Evolutionary conservation across 139 green algal species (phyloP), one percentile per base, ranked within the genome.

Genomic region (Micractinium conductrix): DNA sequence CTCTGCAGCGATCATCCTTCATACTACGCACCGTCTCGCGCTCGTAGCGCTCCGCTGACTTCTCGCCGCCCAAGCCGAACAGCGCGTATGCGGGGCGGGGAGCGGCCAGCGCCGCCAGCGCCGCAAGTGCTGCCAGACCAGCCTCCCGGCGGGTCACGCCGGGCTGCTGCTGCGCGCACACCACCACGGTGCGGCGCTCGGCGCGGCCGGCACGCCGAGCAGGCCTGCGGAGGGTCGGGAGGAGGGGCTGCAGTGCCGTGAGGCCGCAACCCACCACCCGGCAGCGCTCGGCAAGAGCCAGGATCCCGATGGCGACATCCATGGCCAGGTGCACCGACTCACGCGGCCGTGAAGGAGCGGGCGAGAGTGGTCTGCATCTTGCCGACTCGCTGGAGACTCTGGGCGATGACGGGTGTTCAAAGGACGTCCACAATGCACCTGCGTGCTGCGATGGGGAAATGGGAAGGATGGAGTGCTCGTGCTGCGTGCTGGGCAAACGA

Each of bases 61-160:
- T 73, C 58, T 89, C 79, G 83, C 84, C 71, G 37, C 90, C 92
- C 30, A 89, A 89, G 38, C 87, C 89, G 79, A 96, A 87, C 40
- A 95, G 84, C 1, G 94, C 94, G 80, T 92, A 81, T 1, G 93
- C 93, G 22, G 91, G 90, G 55, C 82, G 69, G 0, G 87, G 88
- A 28, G 55, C 53, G 40, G 87, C 67, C 10, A 93, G 33, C 8
- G 84, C 73, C 22, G 74, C 74, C 42, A 84, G 58, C 12, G 69
- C 87, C 17, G 78, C 80, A 28, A 89, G 26, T 17, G 74, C 80
- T 16, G 86, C 84, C 38, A 69, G 38, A 44, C 62, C 63, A 38
- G 76, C 88, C 67, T 85, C 83, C n/a, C 92, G 87, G 19, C 87
- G 78, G 73, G 35, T 86, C 50, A 65, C 68, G 43, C 35, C 50